Conservation (phyloP, 23 red algal genomes). For the Pyropia haitanensis region DNA sequence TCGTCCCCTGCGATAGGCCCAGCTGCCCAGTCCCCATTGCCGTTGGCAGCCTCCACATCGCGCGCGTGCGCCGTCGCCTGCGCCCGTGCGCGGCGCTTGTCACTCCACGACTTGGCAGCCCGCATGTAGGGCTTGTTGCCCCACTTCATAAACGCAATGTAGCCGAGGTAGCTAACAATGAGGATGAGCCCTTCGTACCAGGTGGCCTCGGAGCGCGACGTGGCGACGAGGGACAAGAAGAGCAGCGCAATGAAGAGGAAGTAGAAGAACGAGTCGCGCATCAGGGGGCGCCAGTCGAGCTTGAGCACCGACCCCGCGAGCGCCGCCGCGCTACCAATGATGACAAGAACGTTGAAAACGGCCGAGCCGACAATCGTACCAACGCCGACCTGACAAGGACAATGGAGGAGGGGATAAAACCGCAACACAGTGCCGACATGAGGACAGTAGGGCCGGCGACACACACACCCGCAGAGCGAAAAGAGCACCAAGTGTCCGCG, state of each 20-base stretch:
- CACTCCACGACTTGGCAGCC: not conserved
- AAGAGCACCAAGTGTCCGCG: no score
- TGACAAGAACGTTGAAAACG: slow-evolving; percentile 69
- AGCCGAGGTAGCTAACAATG: slow-evolving; percentile 21
- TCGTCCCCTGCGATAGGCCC: no score
- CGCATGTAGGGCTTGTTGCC: slow-evolving; percentile 64
- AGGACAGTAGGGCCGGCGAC: no score
- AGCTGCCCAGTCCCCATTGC: no score
- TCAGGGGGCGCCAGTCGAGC: slow-evolving; percentile 50
- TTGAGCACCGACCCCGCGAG: slow-evolving; percentile 46
- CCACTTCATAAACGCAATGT: slow-evolving; percentile 58
- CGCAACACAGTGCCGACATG: no score
- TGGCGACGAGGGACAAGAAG: slow-evolving; percentile 14
- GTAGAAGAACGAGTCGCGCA: slow-evolving; percentile 48
- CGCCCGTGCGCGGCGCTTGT: no score
- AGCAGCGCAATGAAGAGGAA: slow-evolving; percentile 35
- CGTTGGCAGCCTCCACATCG: no score
- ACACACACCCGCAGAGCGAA: no score
- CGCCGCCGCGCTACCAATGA: slow-evolving; percentile 49
- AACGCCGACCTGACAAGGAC: slow-evolving; percentile 20
- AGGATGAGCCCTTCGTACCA: slow-evolving; percentile 64
- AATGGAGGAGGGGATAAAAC: no score
- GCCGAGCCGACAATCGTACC: slow-evolving; percentile 62
- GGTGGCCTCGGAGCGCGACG: slow-evolving; percentile 8
- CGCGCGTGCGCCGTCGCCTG: no score